Evolutionary conservation across 192 early-diverging fungal species (phyloP), one percentile per base, ranked within the genome.

Genomic region (Entomortierella beljakovae): DNA sequence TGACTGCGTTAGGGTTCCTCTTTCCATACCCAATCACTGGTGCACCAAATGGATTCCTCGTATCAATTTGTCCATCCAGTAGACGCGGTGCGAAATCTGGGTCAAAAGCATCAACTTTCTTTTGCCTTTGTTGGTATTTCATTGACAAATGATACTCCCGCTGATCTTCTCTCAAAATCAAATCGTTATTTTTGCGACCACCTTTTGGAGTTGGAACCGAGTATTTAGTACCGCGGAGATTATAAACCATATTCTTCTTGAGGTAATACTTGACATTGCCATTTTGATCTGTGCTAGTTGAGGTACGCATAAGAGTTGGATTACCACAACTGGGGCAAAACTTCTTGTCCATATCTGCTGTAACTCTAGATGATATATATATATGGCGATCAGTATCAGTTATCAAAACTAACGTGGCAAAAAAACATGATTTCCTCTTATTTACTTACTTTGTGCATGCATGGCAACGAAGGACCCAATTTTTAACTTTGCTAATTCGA

Each of bases 321-420:
- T 93, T 90, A 65, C 97, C 97, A 82, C 97, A 99, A 33, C 86
- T 83, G 6, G 96, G 91, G 82, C 97, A 99, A 80, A 99, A 99
- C 81, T 94, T 88, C 80, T 90, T 93, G 35, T 88, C 87, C 95
- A 97, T 96, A 52, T 96, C 88, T 13, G 83, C 85, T 0, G 95
- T 98, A 34, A 92, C 86, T 55, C 90, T 92, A 56, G 18, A 57
- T 38, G 29, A 1, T 15, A 26, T 3, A 53, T 53, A 9, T 3
- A 16, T 6, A 22, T n/a, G 49, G 23, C 23, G 16, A 50, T 5
- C 16, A 22, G 23, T 16, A 50, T 35, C 26, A 29, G 16, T 3
- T 20, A 42, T 48, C 13, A 25, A 25, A 28, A 23, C 13, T 3
- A 46, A 40, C 32, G 4, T 15, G 37, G 20, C 35, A 40, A 38